Base-by-base conservation (phyloP, 2,329 filamentous ascomycete genomes). In the Sclerotiophoma versabilis region DNA sequence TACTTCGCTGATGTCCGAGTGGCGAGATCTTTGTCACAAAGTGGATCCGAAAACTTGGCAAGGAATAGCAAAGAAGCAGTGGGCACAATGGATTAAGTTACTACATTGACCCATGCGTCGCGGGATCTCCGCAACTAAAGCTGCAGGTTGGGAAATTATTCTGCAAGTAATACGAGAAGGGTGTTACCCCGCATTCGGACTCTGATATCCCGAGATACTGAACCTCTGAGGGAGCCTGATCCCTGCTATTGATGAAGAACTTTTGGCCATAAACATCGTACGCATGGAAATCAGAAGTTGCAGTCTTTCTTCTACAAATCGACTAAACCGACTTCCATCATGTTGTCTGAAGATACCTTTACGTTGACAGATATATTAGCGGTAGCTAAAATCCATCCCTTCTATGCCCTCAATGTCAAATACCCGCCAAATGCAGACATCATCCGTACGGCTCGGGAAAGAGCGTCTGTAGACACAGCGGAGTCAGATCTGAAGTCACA, bases 401-500 rank as follows among this genome's bases (percentile, higher is more conserved):
- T 42, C 38, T 42, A 42, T 42, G 38, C 20, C 25, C 20, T 14
- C 23, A 29, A 29, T 26, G 38, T 42, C 22, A 42, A 42, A 15
- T 42, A 42, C 38, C 38, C 38, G 38, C 38, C 38, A 22, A 25
- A 42, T 15, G 25, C 38, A 42, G 38, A 42, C n/a, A 29, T 25
- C 20, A 29, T 42, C 20, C 22, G 15, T 20, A 29, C 6, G 25
- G 38, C 38, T 42, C 20, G 38, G 15, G 7, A 42, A 29, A 25
- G 38, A 29, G 38, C 38, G 25, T 42, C 22, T 29, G 22, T 26
- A 29, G 25, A 42, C 12, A 17, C 38, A 26, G 38, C 38, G n/a
- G 38, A 42, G 38, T 42, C n/a, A 42, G 38, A 42, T 25, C 25
- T 42, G 38, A 25, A n/a, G 38, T 42, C 38, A 26, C 38, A 26